Conservation (phyloP, 2,329 filamentous ascomycete species). For the Rhinocladiella mackenziei region DNA sequence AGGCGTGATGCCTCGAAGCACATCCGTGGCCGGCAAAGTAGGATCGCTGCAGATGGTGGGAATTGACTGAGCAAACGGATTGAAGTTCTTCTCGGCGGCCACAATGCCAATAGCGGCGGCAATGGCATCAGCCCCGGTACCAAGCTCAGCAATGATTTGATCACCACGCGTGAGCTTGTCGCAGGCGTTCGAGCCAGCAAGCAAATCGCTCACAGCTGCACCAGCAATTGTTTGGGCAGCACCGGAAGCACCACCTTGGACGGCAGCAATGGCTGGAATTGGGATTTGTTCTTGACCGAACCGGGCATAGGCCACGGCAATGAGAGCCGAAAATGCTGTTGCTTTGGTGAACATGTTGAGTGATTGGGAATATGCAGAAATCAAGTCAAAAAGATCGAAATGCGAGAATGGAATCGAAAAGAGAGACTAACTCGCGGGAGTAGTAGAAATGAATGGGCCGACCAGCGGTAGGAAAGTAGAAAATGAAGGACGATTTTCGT, state of each 20-base stretch:
- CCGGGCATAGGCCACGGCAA: slow-evolving; percentile 23
- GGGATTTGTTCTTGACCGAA: slow-evolving; percentile 26
- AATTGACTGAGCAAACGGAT: slow-evolving; percentile 58
- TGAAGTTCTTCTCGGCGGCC: slow-evolving; percentile 69
- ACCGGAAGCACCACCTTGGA: slow-evolving; percentile 47
- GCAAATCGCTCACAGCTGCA: slow-evolving; percentile 57
- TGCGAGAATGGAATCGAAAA: slow-evolving; percentile 15
- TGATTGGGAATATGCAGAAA: slow-evolving; percentile 5
- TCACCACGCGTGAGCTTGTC: slow-evolving; percentile 63
- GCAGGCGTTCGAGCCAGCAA: slow-evolving; percentile 63
- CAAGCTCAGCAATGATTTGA: slow-evolving; percentile 59
- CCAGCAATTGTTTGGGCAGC: slow-evolving; percentile 62
- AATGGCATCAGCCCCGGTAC: slow-evolving; percentile 57
- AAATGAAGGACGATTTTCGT: slow-evolving; percentile 7
- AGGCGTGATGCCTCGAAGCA: slow-evolving; percentile 63
- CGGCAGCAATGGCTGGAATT: slow-evolving; percentile 25
- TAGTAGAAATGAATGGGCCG: slow-evolving; percentile 23
- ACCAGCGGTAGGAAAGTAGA: slow-evolving; percentile 23
- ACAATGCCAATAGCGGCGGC: slow-evolving; percentile 61
- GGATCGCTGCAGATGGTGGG: slow-evolving; percentile 63
- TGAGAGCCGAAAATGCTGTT: slow-evolving; percentile 11
- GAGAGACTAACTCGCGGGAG: slow-evolving; percentile 27
- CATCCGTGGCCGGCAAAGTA: slow-evolving; percentile 56
- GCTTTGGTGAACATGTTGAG: slow-evolving; percentile 15
- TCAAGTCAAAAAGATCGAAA: slow-evolving; percentile 18